Evolutionary conservation across 331 rosid genomes (phyloP), one percentile per base, ranked within the genome.

Genomic region (Malus hybrid): DNA sequence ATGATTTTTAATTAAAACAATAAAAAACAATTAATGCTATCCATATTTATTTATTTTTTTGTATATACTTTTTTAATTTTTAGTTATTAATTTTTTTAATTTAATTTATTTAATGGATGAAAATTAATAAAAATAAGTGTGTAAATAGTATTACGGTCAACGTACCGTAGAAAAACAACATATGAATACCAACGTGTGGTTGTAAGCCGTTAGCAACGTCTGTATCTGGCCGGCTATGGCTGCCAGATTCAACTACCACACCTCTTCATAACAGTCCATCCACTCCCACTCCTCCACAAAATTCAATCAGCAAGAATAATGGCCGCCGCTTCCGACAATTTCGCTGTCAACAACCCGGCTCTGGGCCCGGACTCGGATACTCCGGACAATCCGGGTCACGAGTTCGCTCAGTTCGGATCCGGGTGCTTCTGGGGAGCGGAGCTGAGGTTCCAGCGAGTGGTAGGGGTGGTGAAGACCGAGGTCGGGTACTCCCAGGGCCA

Each of bases 351-450:
- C 68, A 89, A 83, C 86, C 93, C 86, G 2, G 90, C 90, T 16
- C 74, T 80, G 10, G 87, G 83, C n/a, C 87, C 77, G 71, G 96
- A 93, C 68, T 7, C 36, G 77, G 97, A 93, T 29, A 28, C 44
- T 6, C 91, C 94, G 10, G 86, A 73, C 2, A 76, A 83, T 44
- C 88, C 90, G 55, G 72, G 71, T 52, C 85, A 86, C 80, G 89
- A 86, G 86, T 84, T 91, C 1, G 98, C 90, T 7, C 82, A 91
- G 69, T 93, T 93, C 68, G 97, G 88, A 74, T 88, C 90, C 7
- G 98, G 98, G 34, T 89, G 98, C 56, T 93, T 93, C 88, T 93
- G 98, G 95, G 88, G 96, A 1, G 96, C 83, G 24, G 96, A 93
- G 83, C 81, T 88, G 26, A 81, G 95, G 30, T 88, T 88, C 77